A percentile compares a stretch with the other conserved stretches of the same genome.
These are phyloP conservation scores for Fusarium devonianum DNA, from an alignment of 2,329 filamentous ascomycete species.

Conservation along the genomic window DNA sequence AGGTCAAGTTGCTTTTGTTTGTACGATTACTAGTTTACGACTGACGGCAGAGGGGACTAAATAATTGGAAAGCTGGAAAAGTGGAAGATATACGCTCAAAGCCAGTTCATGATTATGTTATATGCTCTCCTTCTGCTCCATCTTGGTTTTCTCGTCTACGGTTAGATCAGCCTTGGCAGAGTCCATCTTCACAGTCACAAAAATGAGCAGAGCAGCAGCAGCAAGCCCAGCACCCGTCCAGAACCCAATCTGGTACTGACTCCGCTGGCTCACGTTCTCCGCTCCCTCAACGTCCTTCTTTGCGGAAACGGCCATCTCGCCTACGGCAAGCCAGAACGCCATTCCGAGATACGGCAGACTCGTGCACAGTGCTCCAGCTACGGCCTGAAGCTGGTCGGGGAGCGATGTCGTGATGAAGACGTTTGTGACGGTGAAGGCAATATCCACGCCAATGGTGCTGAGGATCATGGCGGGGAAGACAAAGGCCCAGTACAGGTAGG, in stretches of 20 bases:
- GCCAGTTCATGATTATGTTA: neutral
- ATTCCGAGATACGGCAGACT: conserved; percentile 75
- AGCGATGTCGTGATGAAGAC: conserved; percentile 79
- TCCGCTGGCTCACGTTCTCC: conserved; percentile 48
- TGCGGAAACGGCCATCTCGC: conserved; percentile 67
- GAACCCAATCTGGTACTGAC: conserved; percentile 70
- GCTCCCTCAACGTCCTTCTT: conserved; percentile 45
- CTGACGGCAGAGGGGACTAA: too few relatives aligned
- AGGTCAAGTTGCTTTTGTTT: too few relatives aligned
- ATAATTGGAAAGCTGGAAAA: too few relatives aligned
- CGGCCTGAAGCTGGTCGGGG: conserved; percentile 70
- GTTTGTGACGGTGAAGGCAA: conserved; percentile 77
- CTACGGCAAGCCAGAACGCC: conserved; percentile 74
- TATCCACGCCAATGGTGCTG: conserved; percentile 76
- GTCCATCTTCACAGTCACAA: conserved; percentile 63
- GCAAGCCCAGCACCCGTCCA: conserved; percentile 70
- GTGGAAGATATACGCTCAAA: too few relatives aligned
- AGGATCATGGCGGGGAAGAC: conserved; percentile 75
- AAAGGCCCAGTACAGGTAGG: conserved; percentile 70
- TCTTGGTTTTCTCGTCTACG: conserved; percentile 59
- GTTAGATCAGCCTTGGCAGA: conserved; percentile 65
- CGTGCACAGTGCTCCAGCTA: conserved; percentile 67
- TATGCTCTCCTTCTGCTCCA: conserved; percentile 19
- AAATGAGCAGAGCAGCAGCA: conserved; percentile 57
- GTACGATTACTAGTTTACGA: too few relatives aligned